These are phyloP conservation scores for Dryas octopetala DNA, from an alignment of 306 rosid species.

Conservation along the genomic window DNA sequence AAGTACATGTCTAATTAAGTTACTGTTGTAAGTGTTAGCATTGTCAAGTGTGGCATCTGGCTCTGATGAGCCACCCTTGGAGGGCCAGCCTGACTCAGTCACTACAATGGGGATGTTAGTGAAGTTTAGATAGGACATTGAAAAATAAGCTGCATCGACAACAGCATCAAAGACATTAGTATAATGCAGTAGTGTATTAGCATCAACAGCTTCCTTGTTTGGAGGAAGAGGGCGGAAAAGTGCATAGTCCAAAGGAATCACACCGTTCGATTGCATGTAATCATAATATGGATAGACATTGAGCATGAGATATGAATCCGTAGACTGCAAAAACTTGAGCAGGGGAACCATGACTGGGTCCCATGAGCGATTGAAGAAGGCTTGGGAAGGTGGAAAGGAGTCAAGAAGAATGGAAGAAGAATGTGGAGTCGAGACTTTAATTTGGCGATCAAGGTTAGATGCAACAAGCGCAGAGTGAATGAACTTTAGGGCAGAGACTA, in stretches of 20 bases:
- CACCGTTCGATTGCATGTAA: constrained; percentile 76
- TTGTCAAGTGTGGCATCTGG: constrained; percentile 77
- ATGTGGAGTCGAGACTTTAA: constrained; percentile 83
- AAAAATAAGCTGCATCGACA: constrained; percentile 90
- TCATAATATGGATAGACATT: constrained; percentile 93
- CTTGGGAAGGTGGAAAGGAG: constrained; percentile 98
- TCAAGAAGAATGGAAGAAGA: constrained; percentile 82
- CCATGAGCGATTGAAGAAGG: constrained; percentile 92
- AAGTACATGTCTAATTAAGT: constrained; percentile 79
- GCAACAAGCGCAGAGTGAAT: constrained; percentile 92
- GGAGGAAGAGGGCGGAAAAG: constrained; percentile 94
- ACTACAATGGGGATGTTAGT: constrained; percentile 75
- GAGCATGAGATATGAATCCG: constrained; percentile 81
- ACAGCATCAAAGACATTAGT: constrained; percentile 92
- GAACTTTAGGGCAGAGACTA: constrained; percentile 82
- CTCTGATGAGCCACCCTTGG: constrained; percentile 76
- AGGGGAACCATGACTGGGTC: constrained; percentile 81
- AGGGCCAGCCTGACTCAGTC: constrained; percentile 96
- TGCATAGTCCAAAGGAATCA: constrained; percentile 89
- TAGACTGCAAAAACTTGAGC: constrained; percentile 77
- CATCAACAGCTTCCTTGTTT: constrained; percentile 88
- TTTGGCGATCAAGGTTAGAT: constrained; percentile 72
- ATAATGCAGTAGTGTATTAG: constrained; percentile 89
- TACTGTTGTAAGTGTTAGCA: constrained; percentile 90
- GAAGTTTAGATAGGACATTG: constrained; percentile 81